Conservation (phyloP, 208 protist species). For the Trypanosoma conorhini region DNA sequence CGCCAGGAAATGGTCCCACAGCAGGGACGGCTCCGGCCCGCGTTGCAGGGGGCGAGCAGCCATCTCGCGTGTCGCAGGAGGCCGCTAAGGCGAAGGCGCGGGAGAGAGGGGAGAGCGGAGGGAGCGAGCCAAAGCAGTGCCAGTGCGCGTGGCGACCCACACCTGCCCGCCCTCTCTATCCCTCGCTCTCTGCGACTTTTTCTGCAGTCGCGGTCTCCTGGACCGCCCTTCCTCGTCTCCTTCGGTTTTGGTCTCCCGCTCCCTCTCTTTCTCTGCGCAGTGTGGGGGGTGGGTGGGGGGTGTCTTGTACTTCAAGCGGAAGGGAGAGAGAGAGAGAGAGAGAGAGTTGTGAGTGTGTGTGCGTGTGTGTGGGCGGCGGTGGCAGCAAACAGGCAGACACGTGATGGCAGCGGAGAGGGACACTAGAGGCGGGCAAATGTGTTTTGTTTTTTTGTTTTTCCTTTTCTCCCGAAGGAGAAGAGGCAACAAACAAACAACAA, state of each 20-base stretch:
- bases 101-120: background rate
- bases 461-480: too few species aligned
- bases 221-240: background rate
- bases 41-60: background rate
- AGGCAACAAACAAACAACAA: too few species aligned
- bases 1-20: conserved; percentile 27
- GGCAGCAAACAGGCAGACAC: background rate
- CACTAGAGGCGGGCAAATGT: background rate
- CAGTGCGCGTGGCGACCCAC: background rate
- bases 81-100: background rate
- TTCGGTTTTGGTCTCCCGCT: background rate
- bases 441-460: too few species aligned
- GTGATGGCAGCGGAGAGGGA: too few species aligned
- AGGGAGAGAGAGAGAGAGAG: too few species aligned
- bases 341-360: too few species aligned
- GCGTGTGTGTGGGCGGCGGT: background rate
- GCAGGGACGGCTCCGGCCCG: background rate
- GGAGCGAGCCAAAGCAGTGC: background rate
- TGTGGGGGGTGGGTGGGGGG: background rate
- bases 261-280: background rate
- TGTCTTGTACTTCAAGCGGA: background rate
- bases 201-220: background rate
- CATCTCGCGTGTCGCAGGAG: conserved; percentile 10
- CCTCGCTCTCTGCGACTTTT: background rate
- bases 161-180: background rate